Percentiles rank a stretch among this genome's conserved stretches.
These are phyloP conservation scores for Penicillium steckii DNA, from an alignment of 495 filamentous ascomycete species.

Conservation along the genomic window DNA sequence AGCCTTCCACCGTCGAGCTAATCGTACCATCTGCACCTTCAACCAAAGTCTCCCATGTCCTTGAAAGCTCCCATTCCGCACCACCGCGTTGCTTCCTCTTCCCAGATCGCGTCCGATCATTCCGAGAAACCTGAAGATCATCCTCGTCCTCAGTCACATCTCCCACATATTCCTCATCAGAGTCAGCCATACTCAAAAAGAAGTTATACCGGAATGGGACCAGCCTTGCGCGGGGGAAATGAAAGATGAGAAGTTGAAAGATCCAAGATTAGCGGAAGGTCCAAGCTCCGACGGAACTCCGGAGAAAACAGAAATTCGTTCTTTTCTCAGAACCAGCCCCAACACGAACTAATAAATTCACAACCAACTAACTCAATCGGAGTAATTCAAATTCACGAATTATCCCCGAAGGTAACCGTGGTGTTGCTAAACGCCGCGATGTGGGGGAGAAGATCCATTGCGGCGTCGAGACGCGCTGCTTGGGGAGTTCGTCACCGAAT, in stretches of 20 bases:
- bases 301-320: too few species aligned
- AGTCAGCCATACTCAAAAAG: slow-evolving; percentile 45
- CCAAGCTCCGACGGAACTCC: slow-evolving; percentile 53
- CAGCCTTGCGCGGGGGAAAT: neutral
- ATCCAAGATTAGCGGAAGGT: slow-evolving; percentile 65
- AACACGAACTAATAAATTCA: too few species aligned
- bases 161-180: slow-evolving; percentile 81
- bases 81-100: slow-evolving; percentile 56
- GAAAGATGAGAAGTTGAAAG: slow-evolving; percentile 1
- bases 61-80: slow-evolving; percentile 55
- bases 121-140: slow-evolving; percentile 56
- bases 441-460: slow-evolving; percentile 43
- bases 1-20: slow-evolving; percentile 63
- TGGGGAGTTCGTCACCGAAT: slow-evolving; percentile 24
- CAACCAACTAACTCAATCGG: neutral
- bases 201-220: slow-evolving; percentile 2
- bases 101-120: slow-evolving; percentile 34
- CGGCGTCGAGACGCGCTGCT: slow-evolving; percentile 31
- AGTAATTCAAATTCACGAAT: neutral
- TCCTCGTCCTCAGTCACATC: slow-evolving; percentile 81
- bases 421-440: slow-evolving; percentile 22
- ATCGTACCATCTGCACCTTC: slow-evolving; percentile 77
- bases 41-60: slow-evolving; percentile 64
- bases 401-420: slow-evolving; percentile 28
- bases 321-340: too few species aligned